A percentile compares a stretch with the other conserved stretches of the same genome.
These are phyloP conservation scores for Ganoderma boninense DNA, from an alignment of 1,284 basidiomycete genomes.

Conservation along the genomic window DNA sequence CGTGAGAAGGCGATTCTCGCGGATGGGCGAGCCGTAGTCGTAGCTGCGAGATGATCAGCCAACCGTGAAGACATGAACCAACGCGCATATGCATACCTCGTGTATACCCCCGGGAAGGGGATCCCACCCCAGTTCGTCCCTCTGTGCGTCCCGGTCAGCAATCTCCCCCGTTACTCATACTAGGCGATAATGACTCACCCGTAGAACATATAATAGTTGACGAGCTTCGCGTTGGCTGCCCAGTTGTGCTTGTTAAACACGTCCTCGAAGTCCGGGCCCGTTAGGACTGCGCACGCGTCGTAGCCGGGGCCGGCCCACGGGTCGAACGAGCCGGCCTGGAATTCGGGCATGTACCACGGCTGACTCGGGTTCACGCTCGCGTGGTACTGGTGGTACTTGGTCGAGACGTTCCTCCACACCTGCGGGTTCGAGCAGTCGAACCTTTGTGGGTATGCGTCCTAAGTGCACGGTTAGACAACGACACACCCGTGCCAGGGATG, in stretches of 20 bases:
- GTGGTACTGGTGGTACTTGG: slow-evolving; percentile 69
- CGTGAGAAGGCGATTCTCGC: slow-evolving; percentile 71
- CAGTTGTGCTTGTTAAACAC: slow-evolving; percentile 80
- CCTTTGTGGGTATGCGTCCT: slow-evolving; percentile 75
- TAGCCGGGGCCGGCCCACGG: slow-evolving; percentile 77
- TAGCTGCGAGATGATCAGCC: slow-evolving; percentile 44
- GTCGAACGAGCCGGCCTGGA: slow-evolving; percentile 69
- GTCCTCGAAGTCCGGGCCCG: slow-evolving; percentile 74
- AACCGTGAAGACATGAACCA: too few species aligned
- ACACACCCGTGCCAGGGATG: too few species aligned
- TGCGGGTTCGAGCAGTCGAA: slow-evolving; percentile 77
- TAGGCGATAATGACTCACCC: slow-evolving; percentile 50
- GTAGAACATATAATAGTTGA: slow-evolving; percentile 84
- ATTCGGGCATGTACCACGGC: slow-evolving; percentile 71
- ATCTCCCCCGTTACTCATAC: too few species aligned
- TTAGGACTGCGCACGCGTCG: slow-evolving; percentile 61
- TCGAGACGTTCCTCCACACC: slow-evolving; percentile 63
- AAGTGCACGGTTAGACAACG: background rate
- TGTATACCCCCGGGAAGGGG: slow-evolving; percentile 73
- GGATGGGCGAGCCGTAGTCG: slow-evolving; percentile 74
- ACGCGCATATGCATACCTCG: slow-evolving; percentile 35
- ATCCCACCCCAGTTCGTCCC: slow-evolving; percentile 84
- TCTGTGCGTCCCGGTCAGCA: slow-evolving; percentile 43
- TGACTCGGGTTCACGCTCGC: slow-evolving; percentile 63
- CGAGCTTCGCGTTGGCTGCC: slow-evolving; percentile 80